phyloP scores from a whole-genome alignment of 2,329 filamentous ascomycete genomes.

The Xylaria arbuscula region DNA sequence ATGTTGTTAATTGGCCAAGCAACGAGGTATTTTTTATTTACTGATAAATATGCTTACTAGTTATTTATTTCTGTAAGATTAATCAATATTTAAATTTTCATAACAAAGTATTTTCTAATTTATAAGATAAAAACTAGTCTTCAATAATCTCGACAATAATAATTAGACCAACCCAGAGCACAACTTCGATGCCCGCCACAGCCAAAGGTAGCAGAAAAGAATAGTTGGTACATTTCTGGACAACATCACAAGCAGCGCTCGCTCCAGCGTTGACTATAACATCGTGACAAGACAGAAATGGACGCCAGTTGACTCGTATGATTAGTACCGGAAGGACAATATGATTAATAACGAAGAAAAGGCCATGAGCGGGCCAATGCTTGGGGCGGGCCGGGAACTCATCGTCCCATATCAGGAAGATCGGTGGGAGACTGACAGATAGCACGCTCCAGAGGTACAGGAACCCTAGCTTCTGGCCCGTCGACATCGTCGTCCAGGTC shows the following conservation, averaged over 20 bases:
- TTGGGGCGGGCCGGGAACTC: background rate
- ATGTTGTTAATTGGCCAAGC: too few species aligned
- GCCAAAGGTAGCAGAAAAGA: slow-evolving; percentile 9
- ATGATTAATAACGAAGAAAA: background rate
- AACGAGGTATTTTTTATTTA: too few species aligned
- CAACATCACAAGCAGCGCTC: background rate
- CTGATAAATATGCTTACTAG: too few species aligned
- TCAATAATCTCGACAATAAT: too few species aligned
- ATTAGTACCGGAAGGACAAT: slow-evolving; percentile 11
- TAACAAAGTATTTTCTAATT: too few species aligned
- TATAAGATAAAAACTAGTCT: too few species aligned
- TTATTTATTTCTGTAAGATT: too few species aligned
- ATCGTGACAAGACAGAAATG: slow-evolving; percentile 9
- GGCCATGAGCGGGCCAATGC: background rate
- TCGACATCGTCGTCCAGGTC: slow-evolving; percentile 19
- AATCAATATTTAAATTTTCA: too few species aligned
- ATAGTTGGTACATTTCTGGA: slow-evolving; percentile 12
- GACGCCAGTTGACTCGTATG: slow-evolving; percentile 15
- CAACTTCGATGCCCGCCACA: background rate
- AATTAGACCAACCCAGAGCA: background rate
- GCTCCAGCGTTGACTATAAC: background rate
- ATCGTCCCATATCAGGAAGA: background rate
- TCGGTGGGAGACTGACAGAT: background rate
- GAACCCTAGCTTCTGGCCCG: slow-evolving; percentile 18
- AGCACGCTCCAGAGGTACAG: slow-evolving; percentile 13